Evolutionary conservation across 2,329 filamentous ascomycete genomes (phyloP), one percentile per base, ranked within the genome.

Genomic region (Monosporascus sp.): DNA sequence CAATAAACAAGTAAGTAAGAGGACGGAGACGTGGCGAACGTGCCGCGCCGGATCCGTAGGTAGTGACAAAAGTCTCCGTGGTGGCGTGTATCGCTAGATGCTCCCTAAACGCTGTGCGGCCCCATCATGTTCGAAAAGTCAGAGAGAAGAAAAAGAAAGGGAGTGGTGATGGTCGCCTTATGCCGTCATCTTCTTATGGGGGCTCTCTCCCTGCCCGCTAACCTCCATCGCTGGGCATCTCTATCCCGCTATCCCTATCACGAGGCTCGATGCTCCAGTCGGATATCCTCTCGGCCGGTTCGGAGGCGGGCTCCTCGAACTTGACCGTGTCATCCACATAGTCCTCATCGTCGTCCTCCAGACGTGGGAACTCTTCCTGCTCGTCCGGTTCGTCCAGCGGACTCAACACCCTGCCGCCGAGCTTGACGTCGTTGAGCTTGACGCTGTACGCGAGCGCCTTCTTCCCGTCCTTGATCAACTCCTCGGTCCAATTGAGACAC

Each of bases 401-500:
- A 9, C 81, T 77, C 3, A 97, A 76, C 1, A 96, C 88, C 22
- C 90, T 82, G 0, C 91, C 91, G 14, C 91, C 90, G 3, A 97
- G 74, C 62, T 89, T 82, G 36, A 96, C 79, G 64, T 97, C 93
- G 59, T 85, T 89, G 8, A 88, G 82, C 31, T 81, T 81, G 25
- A 97, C 89, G 54, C 82, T 79, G 67, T 96, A 96, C 48, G 88
- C 87, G 2, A 99, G 79, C 0, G 94, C 94, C 66, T 90, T 93
- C 65, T 86, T 88, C 6, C 88, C 94, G 62, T 97, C 91, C 48
- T 83, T 86, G 68, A 99, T 96, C 45, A 99, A 79, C 57, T 89
- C 86, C 66, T 99, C 93, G 0, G 92, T 95, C 82, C 90, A 93
- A 60, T 86, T 85, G 36, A 97, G 78, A 69, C 94, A 99, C 48